A percentile compares a stretch with the other conserved stretches of the same genome.
Evolutionary conservation across 306 rosid genomes (phyloP).

Genomic region (Sphenostylis stenocarpa): DNA sequence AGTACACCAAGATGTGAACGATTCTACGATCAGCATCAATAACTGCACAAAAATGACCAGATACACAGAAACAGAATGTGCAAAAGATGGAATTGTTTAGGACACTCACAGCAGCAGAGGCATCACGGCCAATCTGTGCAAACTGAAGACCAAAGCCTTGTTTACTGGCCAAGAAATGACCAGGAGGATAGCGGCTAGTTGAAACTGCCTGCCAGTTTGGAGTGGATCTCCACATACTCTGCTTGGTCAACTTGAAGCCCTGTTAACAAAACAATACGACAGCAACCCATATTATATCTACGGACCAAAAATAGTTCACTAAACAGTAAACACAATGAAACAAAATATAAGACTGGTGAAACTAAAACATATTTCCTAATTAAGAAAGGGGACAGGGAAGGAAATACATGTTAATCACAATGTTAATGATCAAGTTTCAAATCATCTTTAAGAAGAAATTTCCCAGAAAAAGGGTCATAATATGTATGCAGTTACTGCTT

Average conservation of each 20-base stretch:
- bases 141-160: conserved; percentile 92
- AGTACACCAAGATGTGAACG: conserved; percentile 24
- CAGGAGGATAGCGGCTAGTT: conserved; percentile 79
- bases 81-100: background rate
- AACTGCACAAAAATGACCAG: background rate
- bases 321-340: background rate
- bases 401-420: background rate
- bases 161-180: conserved; percentile 86
- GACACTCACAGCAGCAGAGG: conserved; percentile 94
- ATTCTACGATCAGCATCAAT: conserved; percentile 27
- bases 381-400: background rate
- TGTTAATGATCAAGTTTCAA: background rate
- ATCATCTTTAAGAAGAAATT: background rate
- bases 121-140: conserved; percentile 98
- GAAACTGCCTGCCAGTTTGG: conserved; percentile 91
- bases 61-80: conserved; percentile 37
- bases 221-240: conserved; percentile 83
- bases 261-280: conserved; percentile 33
- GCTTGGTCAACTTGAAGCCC: conserved; percentile 87
- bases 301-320: background rate
- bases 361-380: background rate
- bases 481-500: background rate
- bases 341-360: background rate
- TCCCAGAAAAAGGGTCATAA: background rate
- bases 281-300: background rate